These are phyloP conservation scores for Carex kokanica DNA, from an alignment of 176 grass and related monocot genomes.

Conservation along the genomic window DNA sequence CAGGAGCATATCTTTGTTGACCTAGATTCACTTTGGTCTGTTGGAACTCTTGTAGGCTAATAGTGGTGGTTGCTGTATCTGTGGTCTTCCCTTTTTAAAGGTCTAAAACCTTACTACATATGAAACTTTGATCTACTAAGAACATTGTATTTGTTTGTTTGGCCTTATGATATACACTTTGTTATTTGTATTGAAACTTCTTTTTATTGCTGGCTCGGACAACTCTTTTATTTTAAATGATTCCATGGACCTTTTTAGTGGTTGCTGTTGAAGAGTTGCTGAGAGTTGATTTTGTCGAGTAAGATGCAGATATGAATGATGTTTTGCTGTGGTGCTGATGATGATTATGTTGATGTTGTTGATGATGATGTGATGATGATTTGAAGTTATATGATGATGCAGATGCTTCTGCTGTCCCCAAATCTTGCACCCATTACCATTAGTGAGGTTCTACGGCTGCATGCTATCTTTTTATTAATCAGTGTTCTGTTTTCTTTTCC, in stretches of 20 bases:
- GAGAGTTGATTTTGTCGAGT: constrained; percentile 62
- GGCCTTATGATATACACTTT: background rate
- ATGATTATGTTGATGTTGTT: constrained; percentile 48
- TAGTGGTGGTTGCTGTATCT: background rate
- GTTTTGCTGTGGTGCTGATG: constrained; percentile 54
- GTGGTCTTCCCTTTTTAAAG: constrained; percentile 2
- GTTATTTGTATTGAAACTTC: constrained; percentile 2
- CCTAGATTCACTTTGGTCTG: background rate
- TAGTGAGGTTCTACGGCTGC: constrained; percentile 47
- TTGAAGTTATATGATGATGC: constrained; percentile 12
- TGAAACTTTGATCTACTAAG: constrained; percentile 5
- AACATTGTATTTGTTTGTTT: constrained; percentile 17
- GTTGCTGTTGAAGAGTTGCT: constrained; percentile 47
- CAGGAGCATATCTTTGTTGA: constrained; percentile 3
- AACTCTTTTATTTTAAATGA: constrained; percentile 28
- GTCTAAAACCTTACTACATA: constrained; percentile 26
- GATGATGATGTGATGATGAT: constrained; percentile 48
- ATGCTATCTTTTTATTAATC: constrained; percentile 3
- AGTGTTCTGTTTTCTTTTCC: background rate
- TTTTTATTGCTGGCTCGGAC: background rate
- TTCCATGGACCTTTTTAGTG: constrained; percentile 25
- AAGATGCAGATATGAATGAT: constrained; percentile 49
- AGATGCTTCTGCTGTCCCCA: constrained; percentile 32
- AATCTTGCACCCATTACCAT: constrained; percentile 39
- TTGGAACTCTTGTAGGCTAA: constrained; percentile 4